phyloP scores from a whole-genome alignment of 495 filamentous ascomycete genomes.

The Talaromyces proteolyticus region DNA sequence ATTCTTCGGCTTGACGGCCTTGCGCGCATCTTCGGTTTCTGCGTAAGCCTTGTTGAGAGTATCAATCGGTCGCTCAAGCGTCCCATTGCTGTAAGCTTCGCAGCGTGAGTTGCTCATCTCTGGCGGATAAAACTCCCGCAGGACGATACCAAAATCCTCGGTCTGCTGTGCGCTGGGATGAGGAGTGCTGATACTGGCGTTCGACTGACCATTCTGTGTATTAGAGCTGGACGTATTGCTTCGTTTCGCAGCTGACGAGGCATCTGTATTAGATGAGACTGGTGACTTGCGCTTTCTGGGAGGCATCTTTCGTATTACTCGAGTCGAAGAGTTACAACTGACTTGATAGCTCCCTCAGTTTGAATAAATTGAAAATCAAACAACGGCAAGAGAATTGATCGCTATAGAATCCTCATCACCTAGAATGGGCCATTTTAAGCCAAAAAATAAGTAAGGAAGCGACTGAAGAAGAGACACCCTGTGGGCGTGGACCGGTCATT shows the following conservation, averaged over 20 bases:
- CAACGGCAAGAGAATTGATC: too few species aligned
- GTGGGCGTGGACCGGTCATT: too few species aligned
- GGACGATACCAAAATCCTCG: conserved; percentile 63
- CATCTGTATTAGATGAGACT: not conserved
- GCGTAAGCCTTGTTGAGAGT: conserved; percentile 45
- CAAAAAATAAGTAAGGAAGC: too few species aligned
- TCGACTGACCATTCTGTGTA: not conserved
- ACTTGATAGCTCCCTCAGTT: too few species aligned
- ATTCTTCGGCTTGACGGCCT: conserved; percentile 40
- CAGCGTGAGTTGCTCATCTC: conserved; percentile 79
- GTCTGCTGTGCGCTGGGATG: conserved; percentile 40
- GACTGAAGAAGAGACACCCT: too few species aligned
- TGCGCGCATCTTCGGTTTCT: conserved; percentile 41
- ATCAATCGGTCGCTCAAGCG: conserved; percentile 66
- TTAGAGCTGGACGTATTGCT: not conserved
- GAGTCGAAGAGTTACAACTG: not conserved
- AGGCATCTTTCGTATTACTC: conserved; percentile 12
- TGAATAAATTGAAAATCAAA: too few species aligned
- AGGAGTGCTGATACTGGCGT: conserved; percentile 6
- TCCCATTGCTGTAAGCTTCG: conserved; percentile 59
- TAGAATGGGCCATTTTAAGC: too few species aligned
- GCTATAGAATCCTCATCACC: too few species aligned
- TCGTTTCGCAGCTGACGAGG: not conserved
- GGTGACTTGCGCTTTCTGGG: conserved; percentile 20
- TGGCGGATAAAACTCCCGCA: conserved; percentile 76